These are phyloP conservation scores for Closterium sp. DNA, from an alignment of 139 green algal genomes.

Conservation along the genomic window DNA sequence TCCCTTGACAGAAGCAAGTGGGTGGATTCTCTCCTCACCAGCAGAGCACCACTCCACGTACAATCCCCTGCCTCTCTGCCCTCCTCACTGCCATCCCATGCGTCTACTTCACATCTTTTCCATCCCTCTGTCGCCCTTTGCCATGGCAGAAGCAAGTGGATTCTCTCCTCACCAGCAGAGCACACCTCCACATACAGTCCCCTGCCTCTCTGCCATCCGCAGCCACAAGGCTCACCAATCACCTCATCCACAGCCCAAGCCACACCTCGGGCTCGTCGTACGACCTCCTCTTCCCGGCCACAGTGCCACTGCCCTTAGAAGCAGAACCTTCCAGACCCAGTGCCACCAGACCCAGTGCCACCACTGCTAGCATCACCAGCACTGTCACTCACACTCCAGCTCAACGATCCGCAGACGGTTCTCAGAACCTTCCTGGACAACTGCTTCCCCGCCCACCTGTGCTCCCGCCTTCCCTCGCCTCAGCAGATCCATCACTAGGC, in stretches of 20 bases:
- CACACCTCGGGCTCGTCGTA: not conserved
- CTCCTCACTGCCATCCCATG: too few species aligned
- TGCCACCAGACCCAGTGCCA: not conserved
- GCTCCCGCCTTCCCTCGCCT: not conserved
- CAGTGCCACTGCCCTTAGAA: not conserved
- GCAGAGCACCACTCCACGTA: not conserved
- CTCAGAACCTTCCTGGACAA: not conserved
- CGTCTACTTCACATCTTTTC: too few species aligned
- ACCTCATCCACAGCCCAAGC: not conserved
- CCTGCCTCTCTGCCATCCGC: not conserved
- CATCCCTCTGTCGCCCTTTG: too few species aligned
- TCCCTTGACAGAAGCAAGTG: not conserved
- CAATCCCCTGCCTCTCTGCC: too few species aligned
- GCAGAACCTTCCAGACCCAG: not conserved
- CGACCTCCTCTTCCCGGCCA: not conserved
- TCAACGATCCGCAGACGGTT: not conserved
- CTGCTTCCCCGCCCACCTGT: not conserved
- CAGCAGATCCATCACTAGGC: not conserved
- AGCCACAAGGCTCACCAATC: not conserved
- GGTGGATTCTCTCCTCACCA: not conserved
- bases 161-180: too few species aligned
- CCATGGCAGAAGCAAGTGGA: too few species aligned
- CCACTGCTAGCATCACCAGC: not conserved
- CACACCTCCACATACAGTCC: too few species aligned
- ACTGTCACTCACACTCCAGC: not conserved